A percentile compares a stretch with the other conserved stretches of the same genome.
Conservation (phyloP, 2,329 filamentous ascomycete species). For the Xylariaceae sp. region DNA sequence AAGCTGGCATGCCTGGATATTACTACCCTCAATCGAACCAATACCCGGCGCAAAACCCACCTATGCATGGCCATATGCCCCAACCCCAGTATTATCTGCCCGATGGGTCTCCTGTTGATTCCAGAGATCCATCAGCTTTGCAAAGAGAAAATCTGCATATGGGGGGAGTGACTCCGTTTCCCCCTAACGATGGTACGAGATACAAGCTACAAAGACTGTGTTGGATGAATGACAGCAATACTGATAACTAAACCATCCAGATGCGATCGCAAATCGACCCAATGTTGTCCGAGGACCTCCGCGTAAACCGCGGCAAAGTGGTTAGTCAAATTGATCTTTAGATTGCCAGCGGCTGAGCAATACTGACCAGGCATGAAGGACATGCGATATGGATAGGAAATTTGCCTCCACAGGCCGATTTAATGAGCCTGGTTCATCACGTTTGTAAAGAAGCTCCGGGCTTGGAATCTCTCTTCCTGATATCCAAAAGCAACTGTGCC, state of each 20-base stretch:
- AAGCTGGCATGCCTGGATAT: conserved; percentile 35
- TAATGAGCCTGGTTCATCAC: conserved; percentile 84
- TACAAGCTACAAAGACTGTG: conserved; percentile 2
- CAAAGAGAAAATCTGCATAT: conserved; percentile 18
- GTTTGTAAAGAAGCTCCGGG: conserved; percentile 76
- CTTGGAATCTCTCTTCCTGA: conserved; percentile 86
- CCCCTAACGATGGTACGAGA: conserved; percentile 27
- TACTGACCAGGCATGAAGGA: conserved; percentile 42
- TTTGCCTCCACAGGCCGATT: conserved; percentile 74
- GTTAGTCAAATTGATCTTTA: conserved; percentile 38
- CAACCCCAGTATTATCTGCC: conserved; percentile 31
- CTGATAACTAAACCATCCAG: too few species aligned
- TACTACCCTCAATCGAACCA: conserved; percentile 42
- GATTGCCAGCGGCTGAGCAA: background rate
- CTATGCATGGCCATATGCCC: conserved; percentile 32
- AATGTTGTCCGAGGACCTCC: conserved; percentile 51
- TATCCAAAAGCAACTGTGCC: conserved; percentile 94
- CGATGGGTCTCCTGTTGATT: conserved; percentile 26
- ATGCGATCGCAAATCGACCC: conserved; percentile 31
- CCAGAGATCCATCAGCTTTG: conserved; percentile 17
- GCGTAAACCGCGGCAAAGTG: conserved; percentile 57
- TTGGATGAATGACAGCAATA: conserved; percentile 8
- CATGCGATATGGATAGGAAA: conserved; percentile 97
- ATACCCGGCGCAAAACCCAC: conserved; percentile 33
- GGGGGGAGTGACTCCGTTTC: conserved; percentile 12